A percentile compares a stretch with the other conserved stretches of the same genome.
These are phyloP conservation scores for Penicillium silybi DNA, from an alignment of 495 filamentous ascomycete species.

Conservation along the genomic window DNA sequence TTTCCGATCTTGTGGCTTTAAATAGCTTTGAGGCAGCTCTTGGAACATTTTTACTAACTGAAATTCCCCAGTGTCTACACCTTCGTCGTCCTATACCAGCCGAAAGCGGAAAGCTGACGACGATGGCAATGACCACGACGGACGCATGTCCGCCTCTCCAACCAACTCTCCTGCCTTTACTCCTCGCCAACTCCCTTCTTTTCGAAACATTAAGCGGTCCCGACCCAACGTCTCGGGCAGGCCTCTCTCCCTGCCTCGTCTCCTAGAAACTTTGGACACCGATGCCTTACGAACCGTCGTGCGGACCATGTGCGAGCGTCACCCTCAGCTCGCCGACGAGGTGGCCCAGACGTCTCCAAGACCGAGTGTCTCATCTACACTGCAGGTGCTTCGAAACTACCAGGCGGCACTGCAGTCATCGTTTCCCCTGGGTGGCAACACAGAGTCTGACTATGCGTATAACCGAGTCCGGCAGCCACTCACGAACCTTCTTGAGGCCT, in stretches of 20 bases:
- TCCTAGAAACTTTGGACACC: constrained; percentile 85
- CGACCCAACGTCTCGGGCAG: constrained; percentile 70
- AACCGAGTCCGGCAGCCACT: constrained; percentile 85
- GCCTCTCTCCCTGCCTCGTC: constrained; percentile 73
- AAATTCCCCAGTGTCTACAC: constrained; percentile 48
- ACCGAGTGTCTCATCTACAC: constrained; percentile 73
- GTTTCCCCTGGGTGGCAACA: constrained; percentile 79
- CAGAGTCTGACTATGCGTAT: constrained; percentile 87
- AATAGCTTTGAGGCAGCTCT: not conserved
- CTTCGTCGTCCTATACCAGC: constrained; percentile 47
- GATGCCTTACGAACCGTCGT: constrained; percentile 78
- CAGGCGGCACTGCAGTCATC: constrained; percentile 71
- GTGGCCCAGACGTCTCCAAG: constrained; percentile 80
- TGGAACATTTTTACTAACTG: constrained; percentile 10
- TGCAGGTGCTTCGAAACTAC: constrained; percentile 77
- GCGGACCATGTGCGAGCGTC: constrained; percentile 81
- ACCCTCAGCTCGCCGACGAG: constrained; percentile 71
- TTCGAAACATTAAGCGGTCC: constrained; percentile 60
- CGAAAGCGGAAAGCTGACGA: constrained; percentile 91
- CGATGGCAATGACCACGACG: constrained; percentile 60
- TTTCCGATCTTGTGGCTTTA: not conserved
- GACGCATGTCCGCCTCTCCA: constrained; percentile 86
- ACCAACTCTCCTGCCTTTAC: constrained; percentile 70
- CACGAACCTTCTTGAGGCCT: constrained; percentile 75
- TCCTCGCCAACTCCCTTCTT: constrained; percentile 57